Percentiles rank a stretch among this genome's conserved stretches.
Evolutionary conservation across 805 yeast genomes (phyloP).

Genomic region (Metschnikowia amazonensis): DNA sequence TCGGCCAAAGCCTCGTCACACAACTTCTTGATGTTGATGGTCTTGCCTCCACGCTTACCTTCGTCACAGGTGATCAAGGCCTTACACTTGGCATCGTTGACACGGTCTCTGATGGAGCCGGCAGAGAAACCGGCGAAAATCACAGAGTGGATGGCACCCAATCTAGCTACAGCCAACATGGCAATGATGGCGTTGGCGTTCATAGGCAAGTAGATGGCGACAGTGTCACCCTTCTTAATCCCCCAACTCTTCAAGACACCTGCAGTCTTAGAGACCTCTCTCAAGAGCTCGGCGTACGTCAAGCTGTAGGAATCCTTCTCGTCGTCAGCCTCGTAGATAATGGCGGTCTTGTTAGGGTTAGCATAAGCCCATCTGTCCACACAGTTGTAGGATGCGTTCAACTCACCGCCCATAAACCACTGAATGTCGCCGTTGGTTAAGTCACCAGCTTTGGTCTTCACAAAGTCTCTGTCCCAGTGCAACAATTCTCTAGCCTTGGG

Average conservation of each 20-base stretch:
- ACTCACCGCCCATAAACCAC: constrained; percentile 77
- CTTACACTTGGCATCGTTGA: constrained; percentile 66
- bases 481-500: constrained; percentile 47
- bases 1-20: constrained; percentile 73
- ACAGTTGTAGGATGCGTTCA: constrained; percentile 77
- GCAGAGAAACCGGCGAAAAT: constrained; percentile 83
- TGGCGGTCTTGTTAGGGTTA: constrained; percentile 69
- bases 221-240: constrained; percentile 77
- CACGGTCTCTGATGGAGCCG: constrained; percentile 67
- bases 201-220: constrained; percentile 85
- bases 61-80: constrained; percentile 79
- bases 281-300: constrained; percentile 68
- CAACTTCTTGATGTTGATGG: constrained; percentile 73
- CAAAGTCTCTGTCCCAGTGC: constrained; percentile 53
- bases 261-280: constrained; percentile 67
- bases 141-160: constrained; percentile 83
- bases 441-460: constrained; percentile 44
- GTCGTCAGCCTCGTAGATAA: constrained; percentile 80
- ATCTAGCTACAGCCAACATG: constrained; percentile 70
- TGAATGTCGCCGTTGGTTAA: constrained; percentile 47
- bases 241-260: constrained; percentile 65
- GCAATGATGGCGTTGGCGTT: constrained; percentile 75
- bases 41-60: constrained; percentile 78
- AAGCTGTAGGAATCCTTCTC: constrained; percentile 58
- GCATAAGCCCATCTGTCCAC: constrained; percentile 76